These are phyloP conservation scores for Chlorella sp. DNA, from an alignment of 139 green algal species.

Conservation along the genomic window DNA sequence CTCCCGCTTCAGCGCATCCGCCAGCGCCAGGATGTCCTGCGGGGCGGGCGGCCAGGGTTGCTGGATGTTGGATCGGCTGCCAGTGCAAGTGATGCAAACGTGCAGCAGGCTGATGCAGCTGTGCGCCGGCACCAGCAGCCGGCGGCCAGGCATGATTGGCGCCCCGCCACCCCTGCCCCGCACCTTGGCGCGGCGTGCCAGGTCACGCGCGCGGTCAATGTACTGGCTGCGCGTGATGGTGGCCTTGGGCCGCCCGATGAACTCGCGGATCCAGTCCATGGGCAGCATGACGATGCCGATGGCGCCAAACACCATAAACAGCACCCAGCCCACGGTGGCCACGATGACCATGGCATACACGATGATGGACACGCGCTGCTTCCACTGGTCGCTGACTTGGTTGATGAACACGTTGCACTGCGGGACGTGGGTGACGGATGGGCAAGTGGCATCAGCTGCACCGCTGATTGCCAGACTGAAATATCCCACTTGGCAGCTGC, in stretches of 20 bases:
- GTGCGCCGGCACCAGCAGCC: too few relatives aligned
- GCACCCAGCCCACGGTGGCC: constrained; percentile 88
- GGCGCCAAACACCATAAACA: constrained; percentile 96
- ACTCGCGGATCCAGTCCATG: constrained; percentile 86
- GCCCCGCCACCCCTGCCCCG: too few relatives aligned
- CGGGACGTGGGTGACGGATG: background rate
- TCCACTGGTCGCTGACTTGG: constrained; percentile 59
- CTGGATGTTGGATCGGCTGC: too few relatives aligned
- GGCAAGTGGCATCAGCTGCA: too few relatives aligned
- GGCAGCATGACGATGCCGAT: constrained; percentile 89
- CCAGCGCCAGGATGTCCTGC: constrained; percentile 61
- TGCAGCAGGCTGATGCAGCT: too few relatives aligned
- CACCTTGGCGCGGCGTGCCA: constrained; percentile 73
- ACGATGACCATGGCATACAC: constrained; percentile 93
- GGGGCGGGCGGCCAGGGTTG: too few relatives aligned
- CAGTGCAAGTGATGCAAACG: too few relatives aligned
- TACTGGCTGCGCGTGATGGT: constrained; percentile 91
- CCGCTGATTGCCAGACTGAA: too few relatives aligned
- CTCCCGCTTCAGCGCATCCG: constrained; percentile 69
- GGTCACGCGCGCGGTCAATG: constrained; percentile 74
- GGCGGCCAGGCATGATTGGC: too few relatives aligned
- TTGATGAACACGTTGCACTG: constrained; percentile 70
- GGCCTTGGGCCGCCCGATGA: constrained; percentile 72
- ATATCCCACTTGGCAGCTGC: too few relatives aligned
- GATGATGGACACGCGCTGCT: constrained; percentile 75